Percentiles rank a stretch among this genome's conserved stretches.
These are phyloP conservation scores for Peronospora farinosa DNA, from an alignment of 352 stramenopile genomes.

Conservation along the genomic window DNA sequence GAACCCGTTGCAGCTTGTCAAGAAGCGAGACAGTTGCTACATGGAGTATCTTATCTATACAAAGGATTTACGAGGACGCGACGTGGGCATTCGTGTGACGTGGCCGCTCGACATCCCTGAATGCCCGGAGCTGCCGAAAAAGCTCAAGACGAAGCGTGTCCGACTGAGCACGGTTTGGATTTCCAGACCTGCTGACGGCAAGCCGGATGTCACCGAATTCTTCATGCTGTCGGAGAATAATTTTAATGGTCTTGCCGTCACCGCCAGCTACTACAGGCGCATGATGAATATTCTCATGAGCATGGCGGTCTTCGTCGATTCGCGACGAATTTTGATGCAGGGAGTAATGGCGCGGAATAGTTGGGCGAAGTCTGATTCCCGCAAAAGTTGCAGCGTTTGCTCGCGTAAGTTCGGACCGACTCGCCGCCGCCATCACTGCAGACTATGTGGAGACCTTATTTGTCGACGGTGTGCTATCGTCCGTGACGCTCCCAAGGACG, in stretches of 20 bases:
- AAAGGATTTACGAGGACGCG: slow-evolving; percentile 46
- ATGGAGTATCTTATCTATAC: slow-evolving; percentile 74
- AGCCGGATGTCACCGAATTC: slow-evolving; percentile 41
- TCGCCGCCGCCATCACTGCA: slow-evolving; percentile 67
- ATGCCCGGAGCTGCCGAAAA: slow-evolving; percentile 43
- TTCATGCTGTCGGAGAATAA: slow-evolving; percentile 63
- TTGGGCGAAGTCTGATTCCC: slow-evolving; percentile 45
- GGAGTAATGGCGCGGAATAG: slow-evolving; percentile 37
- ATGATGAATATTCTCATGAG: slow-evolving; percentile 61
- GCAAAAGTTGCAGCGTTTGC: slow-evolving; percentile 58
- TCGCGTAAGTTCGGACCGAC: slow-evolving; percentile 52
- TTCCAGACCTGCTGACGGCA: slow-evolving; percentile 22
- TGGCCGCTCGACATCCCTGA: slow-evolving; percentile 59
- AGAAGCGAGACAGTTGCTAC: slow-evolving; percentile 72
- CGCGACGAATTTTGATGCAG: slow-evolving; percentile 47
- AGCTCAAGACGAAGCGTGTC: slow-evolving; percentile 54
- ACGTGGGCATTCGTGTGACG: slow-evolving; percentile 63
- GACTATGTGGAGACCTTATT: slow-evolving; percentile 75
- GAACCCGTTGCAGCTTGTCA: slow-evolving; percentile 45
- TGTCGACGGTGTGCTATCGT: slow-evolving; percentile 63
- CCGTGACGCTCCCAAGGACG: slow-evolving; percentile 40
- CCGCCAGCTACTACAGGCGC: slow-evolving; percentile 37
- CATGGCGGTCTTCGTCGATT: slow-evolving; percentile 54
- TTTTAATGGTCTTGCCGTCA: slow-evolving; percentile 37
- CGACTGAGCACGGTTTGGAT: slow-evolving; percentile 51